Percentiles rank a stretch among this genome's conserved stretches.
Conservation (phyloP, 2,329 filamentous ascomycete genomes). For the Neopestalotiopsis sp. region DNA sequence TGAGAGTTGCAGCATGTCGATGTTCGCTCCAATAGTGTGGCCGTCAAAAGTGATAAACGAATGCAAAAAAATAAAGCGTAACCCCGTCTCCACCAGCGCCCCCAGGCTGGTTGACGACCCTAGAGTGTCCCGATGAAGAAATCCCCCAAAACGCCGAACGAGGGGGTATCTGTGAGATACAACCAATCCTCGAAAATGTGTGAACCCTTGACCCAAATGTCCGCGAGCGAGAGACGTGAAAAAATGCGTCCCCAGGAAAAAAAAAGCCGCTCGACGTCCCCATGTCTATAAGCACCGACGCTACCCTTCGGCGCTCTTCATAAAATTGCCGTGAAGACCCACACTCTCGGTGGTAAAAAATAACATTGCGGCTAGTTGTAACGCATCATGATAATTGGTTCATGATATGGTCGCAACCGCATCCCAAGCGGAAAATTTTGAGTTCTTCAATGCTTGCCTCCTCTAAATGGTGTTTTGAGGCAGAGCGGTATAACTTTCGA, state of each 20-base stretch:
- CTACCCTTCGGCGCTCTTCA: constrained; percentile 13
- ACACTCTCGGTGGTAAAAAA: not conserved
- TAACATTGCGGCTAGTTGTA: not conserved
- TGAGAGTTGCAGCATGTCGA: constrained; percentile 1
- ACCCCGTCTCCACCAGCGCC: constrained; percentile 14
- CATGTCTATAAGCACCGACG: constrained; percentile 17
- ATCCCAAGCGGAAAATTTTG: not conserved
- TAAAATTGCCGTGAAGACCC: not conserved
- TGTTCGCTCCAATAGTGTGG: constrained; percentile 1
- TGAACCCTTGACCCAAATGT: not conserved
- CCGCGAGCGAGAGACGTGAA: constrained; percentile 19
- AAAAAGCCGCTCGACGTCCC: not conserved
- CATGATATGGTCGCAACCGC: not conserved
- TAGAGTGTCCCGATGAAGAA: not conserved
- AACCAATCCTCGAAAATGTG: constrained; percentile 15
- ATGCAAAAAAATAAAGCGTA: constrained; percentile 8
- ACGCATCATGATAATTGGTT: not conserved
- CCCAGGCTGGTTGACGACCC: not conserved
- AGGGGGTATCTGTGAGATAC: constrained; percentile 20
- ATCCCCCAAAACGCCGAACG: constrained; percentile 19
- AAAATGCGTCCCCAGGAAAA: constrained; percentile 9
- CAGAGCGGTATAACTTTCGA: not conserved
- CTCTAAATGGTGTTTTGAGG: constrained; percentile 1
- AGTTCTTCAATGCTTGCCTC: not conserved
- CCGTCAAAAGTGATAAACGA: constrained; percentile 16